phyloP scores from a whole-genome alignment of 2,329 filamentous ascomycete species.

The Sclerotinia minor region DNA sequence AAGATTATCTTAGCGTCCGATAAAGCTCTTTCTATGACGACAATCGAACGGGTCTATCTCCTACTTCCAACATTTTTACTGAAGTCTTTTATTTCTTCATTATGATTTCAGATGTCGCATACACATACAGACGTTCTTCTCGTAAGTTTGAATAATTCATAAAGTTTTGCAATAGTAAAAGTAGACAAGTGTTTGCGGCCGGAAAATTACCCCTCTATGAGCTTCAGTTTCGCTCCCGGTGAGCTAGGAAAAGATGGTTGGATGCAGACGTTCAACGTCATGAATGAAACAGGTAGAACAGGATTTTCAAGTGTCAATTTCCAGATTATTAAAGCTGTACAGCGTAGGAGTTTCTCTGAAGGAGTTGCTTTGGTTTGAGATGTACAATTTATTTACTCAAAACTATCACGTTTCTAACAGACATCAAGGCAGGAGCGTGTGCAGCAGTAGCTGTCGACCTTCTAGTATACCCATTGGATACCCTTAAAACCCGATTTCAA shows the following conservation, averaged over 20 bases:
- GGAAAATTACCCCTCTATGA: not conserved
- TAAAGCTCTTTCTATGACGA: slow-evolving; percentile 30
- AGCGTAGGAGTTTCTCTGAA: not conserved
- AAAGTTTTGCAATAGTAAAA: not conserved
- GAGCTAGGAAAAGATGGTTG: not conserved
- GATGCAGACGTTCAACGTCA: not conserved
- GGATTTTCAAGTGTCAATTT: not conserved
- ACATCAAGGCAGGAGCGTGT: slow-evolving; percentile 70
- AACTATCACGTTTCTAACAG: not conserved
- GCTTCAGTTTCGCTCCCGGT: not conserved
- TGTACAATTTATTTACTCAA: not conserved
- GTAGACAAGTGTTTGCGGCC: slow-evolving; percentile 7
- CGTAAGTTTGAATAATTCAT: slow-evolving; percentile 45
- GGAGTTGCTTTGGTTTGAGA: not conserved
- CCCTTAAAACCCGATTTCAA: slow-evolving; percentile 83
- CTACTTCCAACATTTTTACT: slow-evolving; percentile 19
- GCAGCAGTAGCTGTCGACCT: slow-evolving; percentile 86
- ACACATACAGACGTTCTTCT: slow-evolving; percentile 58
- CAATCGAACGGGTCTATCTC: slow-evolving; percentile 16
- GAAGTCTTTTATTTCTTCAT: slow-evolving; percentile 23
- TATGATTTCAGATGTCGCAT: slow-evolving; percentile 45
- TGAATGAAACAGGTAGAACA: not conserved
- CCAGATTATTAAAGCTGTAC: not conserved
- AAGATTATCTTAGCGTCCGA: slow-evolving; percentile 26
- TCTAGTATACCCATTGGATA: slow-evolving; percentile 76